Conservation (phyloP, 129 eudicot species). For the Flaveria robusta region DNA sequence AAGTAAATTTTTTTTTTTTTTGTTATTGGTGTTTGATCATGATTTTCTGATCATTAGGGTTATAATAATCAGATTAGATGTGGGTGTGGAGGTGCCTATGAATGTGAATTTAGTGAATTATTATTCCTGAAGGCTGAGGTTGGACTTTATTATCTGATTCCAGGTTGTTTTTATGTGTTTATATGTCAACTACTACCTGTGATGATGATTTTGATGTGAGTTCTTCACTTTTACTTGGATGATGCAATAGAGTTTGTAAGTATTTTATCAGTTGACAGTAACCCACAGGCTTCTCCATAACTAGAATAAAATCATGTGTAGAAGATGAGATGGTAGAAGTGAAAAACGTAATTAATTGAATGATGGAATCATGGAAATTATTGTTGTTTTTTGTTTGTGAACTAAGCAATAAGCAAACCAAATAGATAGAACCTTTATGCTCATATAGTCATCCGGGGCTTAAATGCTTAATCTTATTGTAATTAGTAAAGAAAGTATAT, state of each 20-base stretch:
- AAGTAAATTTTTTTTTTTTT: too few relatives aligned
- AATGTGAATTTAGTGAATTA: too few relatives aligned
- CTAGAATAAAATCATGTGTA: not conserved
- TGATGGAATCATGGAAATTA: not conserved
- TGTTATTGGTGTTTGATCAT: not conserved
- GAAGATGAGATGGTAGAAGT: not conserved
- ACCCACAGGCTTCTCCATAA: not conserved
- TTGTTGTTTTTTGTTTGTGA: not conserved
- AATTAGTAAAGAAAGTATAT: not conserved
- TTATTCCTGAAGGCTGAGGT: too few relatives aligned
- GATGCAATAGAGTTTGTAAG: not conserved
- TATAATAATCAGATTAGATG: not conserved
- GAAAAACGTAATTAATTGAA: not conserved
- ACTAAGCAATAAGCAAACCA: conserved; percentile 15
- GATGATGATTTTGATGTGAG: conserved; percentile 11
- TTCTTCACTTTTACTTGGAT: not conserved
- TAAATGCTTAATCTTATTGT: not conserved
- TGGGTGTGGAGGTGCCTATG: not conserved
- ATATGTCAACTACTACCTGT: not conserved
- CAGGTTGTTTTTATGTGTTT: not conserved
- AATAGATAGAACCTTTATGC: not conserved
- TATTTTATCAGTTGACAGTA: too few relatives aligned
- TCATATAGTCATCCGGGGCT: not conserved
- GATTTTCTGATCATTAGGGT: not conserved
- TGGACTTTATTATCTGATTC: too few relatives aligned